Conservation (phyloP, 495 filamentous ascomycete genomes). For the Penicillium arizonense region DNA sequence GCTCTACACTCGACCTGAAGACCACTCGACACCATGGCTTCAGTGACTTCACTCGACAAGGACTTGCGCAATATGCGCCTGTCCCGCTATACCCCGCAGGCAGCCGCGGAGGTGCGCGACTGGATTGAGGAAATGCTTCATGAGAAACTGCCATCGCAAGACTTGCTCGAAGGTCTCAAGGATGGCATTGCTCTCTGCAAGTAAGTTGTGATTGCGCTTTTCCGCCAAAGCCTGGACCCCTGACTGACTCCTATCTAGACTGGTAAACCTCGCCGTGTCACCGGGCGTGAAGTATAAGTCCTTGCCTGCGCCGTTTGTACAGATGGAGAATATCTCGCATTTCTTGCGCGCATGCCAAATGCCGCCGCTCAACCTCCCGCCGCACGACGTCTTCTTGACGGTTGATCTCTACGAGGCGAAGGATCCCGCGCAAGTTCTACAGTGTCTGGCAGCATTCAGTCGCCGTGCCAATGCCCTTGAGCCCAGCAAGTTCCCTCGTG, state of each 20-base stretch:
- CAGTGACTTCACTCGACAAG: conserved; percentile 89
- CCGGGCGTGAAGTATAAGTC: conserved; percentile 77
- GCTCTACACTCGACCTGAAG: neutral
- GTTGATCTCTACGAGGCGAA: conserved; percentile 97
- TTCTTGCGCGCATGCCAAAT: conserved; percentile 86
- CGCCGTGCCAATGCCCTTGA: conserved; percentile 77
- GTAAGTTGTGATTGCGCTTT: conserved; percentile 46
- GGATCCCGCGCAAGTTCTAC: conserved; percentile 94
- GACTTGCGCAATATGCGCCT: conserved; percentile 92
- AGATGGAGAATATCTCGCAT: conserved; percentile 99
- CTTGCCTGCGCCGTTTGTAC: conserved; percentile 93
- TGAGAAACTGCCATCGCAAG: conserved; percentile 64
- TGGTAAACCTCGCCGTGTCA: conserved; percentile 78
- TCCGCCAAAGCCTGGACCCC: neutral
- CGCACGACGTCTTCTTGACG: conserved; percentile 95
- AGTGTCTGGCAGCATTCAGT: conserved; percentile 90
- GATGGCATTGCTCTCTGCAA: conserved; percentile 91
- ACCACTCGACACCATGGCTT: conserved; percentile 65
- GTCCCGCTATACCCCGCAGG: conserved; percentile 90
- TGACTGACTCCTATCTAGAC: conserved; percentile 46
- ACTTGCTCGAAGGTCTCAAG: conserved; percentile 82
- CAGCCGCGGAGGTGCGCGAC: conserved; percentile 76
- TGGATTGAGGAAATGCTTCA: conserved; percentile 89
- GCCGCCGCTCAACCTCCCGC: conserved; percentile 79
- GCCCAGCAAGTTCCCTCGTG: conserved; percentile 66